Evolutionary conservation across 1,139 yeast species (phyloP), one percentile per base, ranked within the genome.

Genomic region (Protomyces arabidopsidicola): DNA sequence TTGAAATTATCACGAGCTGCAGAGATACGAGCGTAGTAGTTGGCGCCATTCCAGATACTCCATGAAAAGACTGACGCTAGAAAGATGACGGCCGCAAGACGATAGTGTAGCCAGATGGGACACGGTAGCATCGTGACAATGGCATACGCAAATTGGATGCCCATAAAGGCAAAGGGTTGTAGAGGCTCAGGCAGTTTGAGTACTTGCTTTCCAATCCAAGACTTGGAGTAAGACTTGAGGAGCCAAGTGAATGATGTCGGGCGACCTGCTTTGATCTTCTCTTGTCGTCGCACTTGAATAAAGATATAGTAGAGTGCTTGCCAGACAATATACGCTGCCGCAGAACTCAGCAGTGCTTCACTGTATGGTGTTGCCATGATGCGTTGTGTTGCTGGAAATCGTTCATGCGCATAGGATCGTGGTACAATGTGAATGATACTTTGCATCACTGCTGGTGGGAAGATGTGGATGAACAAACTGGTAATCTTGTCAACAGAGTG

Each of bases 41-140:
- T 89, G 1, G 98, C 98, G 39, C 98, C 98, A 70, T 93, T 91
- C 74, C 87, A 89, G 58, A 90, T 81, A 1, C 98, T 95, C 76
- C 85, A 82, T 45, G 85, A 75, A 70, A 90, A 90, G 34, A 93
- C 89, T 64, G 82, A 79, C 2, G 84, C 75, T 67, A 93, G 81
- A 73, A 90, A 91, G 0, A 80, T 70, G 0, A 87, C 84, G 52
- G 95, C 89, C 1, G 88, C 82, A 64, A 78, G 77, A 70, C 86
- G 86, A 73, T 84, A 82, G 54, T 81, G 79, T 74, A 88, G 89
- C 88, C 96, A 89, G 31, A 93, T 73, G 0, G 97, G 96, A 71
- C 97, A 90, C 9, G 90, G 81, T 55, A 85, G 76, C 98, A 93
- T 93, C 14, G 98, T 88, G n/a, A 83, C 75, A 54, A 93, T 75